phyloP scores from a whole-genome alignment of 2,329 filamentous ascomycete species.

The Scorias spongiosa region DNA sequence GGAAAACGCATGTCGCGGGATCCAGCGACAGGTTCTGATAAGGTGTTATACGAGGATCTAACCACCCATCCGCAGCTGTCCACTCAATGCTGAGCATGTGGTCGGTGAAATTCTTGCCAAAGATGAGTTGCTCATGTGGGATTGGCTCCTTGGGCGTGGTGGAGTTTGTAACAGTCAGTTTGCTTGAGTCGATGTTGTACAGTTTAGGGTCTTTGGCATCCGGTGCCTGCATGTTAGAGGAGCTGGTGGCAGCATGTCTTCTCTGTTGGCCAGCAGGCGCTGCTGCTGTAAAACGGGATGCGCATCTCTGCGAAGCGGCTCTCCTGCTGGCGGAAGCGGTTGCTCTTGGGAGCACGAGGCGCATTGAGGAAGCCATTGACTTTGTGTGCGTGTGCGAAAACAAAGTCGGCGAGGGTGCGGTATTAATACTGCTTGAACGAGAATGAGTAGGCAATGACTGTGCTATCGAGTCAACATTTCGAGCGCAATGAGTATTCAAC shows the following conservation, averaged over 20 bases:
- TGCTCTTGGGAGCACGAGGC: not conserved
- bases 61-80: conserved; percentile 74
- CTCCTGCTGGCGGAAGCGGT: not conserved
- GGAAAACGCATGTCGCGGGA: conserved; percentile 90
- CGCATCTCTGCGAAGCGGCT: not conserved
- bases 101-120: conserved; percentile 86
- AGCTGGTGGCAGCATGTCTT: conserved; percentile 14
- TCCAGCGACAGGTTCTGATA: conserved; percentile 97
- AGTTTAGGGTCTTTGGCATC: conserved; percentile 37
- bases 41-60: conserved; percentile 65
- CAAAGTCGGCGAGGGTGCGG: not conserved
- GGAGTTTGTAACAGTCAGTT: conserved; percentile 61
- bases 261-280: not conserved
- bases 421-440: not conserved
- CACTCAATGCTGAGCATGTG: conserved; percentile 96
- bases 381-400: not conserved
- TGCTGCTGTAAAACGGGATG: not conserved
- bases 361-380: not conserved
- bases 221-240: conserved; percentile 29
- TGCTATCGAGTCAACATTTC: not conserved
- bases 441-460: not conserved
- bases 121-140: conserved; percentile 69
- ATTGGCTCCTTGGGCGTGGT: conserved; percentile 57
- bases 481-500: not conserved
- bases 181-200: conserved; percentile 59